Base-by-base conservation (phyloP, 2,329 filamentous ascomycete genomes). In the Pezicula carpinea region DNA sequence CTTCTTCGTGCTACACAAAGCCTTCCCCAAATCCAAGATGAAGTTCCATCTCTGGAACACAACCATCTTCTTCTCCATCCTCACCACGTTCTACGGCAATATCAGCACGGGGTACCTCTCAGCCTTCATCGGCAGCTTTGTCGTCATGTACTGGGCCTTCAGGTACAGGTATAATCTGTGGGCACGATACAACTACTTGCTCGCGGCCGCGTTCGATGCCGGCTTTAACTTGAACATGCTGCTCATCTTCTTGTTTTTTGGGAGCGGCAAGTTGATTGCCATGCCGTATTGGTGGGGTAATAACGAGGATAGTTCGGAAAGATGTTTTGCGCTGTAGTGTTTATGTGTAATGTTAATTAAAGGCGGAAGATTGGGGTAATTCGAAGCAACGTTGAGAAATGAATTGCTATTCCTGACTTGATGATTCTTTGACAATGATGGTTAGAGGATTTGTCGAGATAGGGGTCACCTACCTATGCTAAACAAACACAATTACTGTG, bases 221-320 rank as follows among this genome's bases (percentile, higher is more conserved):
- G 79, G 77, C 0, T 83, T 80, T 58, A 83, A 83, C 58, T 65
- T 82, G 17, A 80, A 80, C 52, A 72, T 82, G 71, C 54, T 83
- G 50, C 64, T 82, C 15, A 74, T 81, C n/a, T 83, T 82, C 59
- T 58, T 82, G 48, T 76, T 74, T 50, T 80, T 82, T 53, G 75
- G 77, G 1, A 72, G 74, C 6, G 77, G 71, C 1, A 80, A 76
- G 65, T 68, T 77, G 26, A 64, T 81, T 6, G 67, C 63, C 14
- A 82, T 82, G 79, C 77, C 78, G n/a, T 59, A 78, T 50, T 83
- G 80, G 80, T 83, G 79, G 77, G 79, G 79, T 0, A 83, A 83
- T 55, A 74, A 80, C 53, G 69, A 63, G 22, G 64, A 69, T 15
- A 77, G 66, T 45, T 73, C 75, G 36, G 79, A 83, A 63, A 68